These are phyloP conservation scores for Zalaria sp. DNA, from an alignment of 2,329 filamentous ascomycete species.

Conservation along the genomic window DNA sequence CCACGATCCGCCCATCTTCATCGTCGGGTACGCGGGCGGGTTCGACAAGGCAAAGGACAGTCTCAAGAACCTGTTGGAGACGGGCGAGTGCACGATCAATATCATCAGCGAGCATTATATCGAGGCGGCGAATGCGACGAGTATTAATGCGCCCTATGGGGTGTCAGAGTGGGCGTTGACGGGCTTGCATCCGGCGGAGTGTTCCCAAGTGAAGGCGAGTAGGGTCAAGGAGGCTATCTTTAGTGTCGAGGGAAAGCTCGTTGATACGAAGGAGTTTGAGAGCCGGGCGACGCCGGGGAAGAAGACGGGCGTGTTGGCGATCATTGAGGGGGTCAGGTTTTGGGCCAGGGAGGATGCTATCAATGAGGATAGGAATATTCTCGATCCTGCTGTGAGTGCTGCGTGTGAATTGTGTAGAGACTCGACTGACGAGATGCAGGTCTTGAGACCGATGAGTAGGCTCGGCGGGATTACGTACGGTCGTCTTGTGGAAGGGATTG, in stretches of 20 bases:
- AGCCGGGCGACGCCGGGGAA: conserved; percentile 55
- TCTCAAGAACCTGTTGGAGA: conserved; percentile 57
- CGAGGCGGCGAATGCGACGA: conserved; percentile 75
- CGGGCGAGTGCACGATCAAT: conserved; percentile 63
- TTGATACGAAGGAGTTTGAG: conserved; percentile 64
- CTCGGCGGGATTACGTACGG: conserved; percentile 80
- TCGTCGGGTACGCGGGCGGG: conserved; percentile 45
- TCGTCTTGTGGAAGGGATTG: conserved; percentile 52
- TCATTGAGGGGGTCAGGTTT: conserved; percentile 74
- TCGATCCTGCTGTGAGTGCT: conserved; percentile 53
- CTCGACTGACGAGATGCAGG: conserved; percentile 20
- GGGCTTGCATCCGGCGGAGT: conserved; percentile 58
- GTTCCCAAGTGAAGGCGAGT: conserved; percentile 51
- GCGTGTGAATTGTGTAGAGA: background rate
- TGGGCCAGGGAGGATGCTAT: conserved; percentile 85
- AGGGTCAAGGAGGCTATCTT: conserved; percentile 75
- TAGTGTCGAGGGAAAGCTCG: conserved; percentile 64
- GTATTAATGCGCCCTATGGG: conserved; percentile 64
- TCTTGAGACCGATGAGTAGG: conserved; percentile 62
- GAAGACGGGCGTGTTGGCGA: conserved; percentile 58
- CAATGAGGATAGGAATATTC: conserved; percentile 57
- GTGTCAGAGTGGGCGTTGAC: conserved; percentile 66
- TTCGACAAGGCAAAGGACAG: conserved; percentile 60
- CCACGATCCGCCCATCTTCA: conserved; percentile 78
- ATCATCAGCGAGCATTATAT: conserved; percentile 73